Evolutionary conservation across 371 early-diverging fungal species (phyloP), one percentile per base, ranked within the genome.

Genomic region (Nematocida ausubeli): DNA sequence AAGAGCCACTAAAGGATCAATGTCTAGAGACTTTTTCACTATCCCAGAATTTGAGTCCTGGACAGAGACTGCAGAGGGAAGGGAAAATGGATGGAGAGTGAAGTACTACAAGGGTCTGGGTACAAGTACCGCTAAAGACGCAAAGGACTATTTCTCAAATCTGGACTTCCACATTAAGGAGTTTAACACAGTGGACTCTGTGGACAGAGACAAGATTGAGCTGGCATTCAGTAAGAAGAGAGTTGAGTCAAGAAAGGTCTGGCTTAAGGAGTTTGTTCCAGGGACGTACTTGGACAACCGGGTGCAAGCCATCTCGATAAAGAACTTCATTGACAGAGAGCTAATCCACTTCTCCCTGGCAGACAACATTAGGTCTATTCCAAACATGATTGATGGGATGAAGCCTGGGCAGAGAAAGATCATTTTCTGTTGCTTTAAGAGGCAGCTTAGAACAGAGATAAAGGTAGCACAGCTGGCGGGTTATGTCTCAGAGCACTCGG

Each of bases 71-170:
- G 35, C 51, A 2, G 91, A 89, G 56, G 83, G 79, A 0, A 16
- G 62, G 22, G 83, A 69, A 67, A 86, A 88, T 42, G 81, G 73
- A 55, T 86, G 87, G 83, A 39, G 88, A 89, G 68, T 82, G 72
- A 97, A 98, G 86, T 98, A 98, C 89, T 97, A 92, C 87, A 98
- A 82, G 90, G 98, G 99, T 88, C 83, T 99, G 86, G 99, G 98
- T 86, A 96, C 98, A 3, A 92, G 91, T 57, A 92, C 91, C 19
- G 86, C 89, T 24, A 85, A 86, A 28, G 98, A 98, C 82, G 98
- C 96, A 26, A 93, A 92, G 85, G 87, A 91, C 79, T 99, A 98
- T 86, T 99, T 98, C 87, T 85, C 88, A 30, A 87, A 90, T 62
- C 87, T 98, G 69, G 83, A 85, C 0, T 80, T 83, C 49, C 98